Evolutionary conservation across 306 rosid genomes (phyloP).

Genomic region (Abrus precatorius): DNA sequence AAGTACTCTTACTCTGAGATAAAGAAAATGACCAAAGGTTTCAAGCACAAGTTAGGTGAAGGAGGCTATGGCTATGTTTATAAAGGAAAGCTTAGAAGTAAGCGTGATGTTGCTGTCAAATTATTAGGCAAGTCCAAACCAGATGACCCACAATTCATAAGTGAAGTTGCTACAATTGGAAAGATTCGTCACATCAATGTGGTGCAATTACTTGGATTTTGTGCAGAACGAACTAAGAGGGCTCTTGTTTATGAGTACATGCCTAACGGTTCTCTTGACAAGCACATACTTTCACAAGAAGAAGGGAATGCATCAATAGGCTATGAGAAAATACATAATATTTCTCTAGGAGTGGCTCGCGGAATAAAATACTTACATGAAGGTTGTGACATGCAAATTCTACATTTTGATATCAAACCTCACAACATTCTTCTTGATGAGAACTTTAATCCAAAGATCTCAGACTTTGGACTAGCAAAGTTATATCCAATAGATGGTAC

Average conservation of each 20-base stretch:
- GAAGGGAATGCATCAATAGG: neutral
- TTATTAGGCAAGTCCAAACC: neutral
- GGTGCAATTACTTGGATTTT: too few species aligned
- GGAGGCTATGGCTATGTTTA: neutral
- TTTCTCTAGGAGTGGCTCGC: conserved; percentile 10
- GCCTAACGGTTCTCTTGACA: conserved; percentile 34
- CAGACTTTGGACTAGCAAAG: conserved; percentile 25
- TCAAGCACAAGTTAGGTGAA: neutral
- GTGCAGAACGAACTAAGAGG: too few species aligned
- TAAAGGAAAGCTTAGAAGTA: neutral
- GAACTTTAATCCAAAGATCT: neutral
- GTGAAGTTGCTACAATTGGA: neutral
- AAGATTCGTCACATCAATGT: neutral
- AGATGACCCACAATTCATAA: conserved; percentile 31
- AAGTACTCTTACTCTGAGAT: neutral
- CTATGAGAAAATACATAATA: conserved; percentile 1
- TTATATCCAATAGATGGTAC: neutral
- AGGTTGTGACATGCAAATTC: conserved; percentile 34
- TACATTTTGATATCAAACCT: conserved; percentile 37
- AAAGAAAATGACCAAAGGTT: neutral
- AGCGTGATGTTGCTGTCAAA: neutral
- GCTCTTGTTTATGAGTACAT: too few species aligned
- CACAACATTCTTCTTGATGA: neutral
- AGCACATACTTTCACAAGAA: neutral
- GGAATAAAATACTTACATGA: conserved; percentile 29